Base-by-base conservation (phyloP, 2,329 filamentous ascomycete species). In the Colletotrichum tropicale region DNA sequence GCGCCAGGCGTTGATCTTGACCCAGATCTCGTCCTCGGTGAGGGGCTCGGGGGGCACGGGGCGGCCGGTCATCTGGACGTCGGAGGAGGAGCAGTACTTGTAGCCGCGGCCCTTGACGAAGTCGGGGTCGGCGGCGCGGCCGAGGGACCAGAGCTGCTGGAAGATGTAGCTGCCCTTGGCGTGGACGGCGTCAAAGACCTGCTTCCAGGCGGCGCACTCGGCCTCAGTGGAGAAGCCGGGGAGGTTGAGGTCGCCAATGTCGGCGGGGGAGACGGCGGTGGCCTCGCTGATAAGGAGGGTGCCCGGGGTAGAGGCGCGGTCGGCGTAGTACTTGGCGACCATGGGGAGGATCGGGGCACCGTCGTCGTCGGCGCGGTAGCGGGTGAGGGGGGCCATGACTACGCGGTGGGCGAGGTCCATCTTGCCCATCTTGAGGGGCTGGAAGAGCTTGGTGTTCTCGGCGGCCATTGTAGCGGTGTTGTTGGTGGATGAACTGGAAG, bases 331-430 rank as follows among this genome's bases (percentile, higher is more conserved):
- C 66, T 79, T 77, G 32, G 78, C 67, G 58, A 82, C 79, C 38
- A 82, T 78, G 1, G 61, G 52, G 3, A 81, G 76, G 43, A 69
- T 43, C 15, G 83, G 80, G 3, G 80, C 79, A 12, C 83, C 80
- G n/a, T 84, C 77, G 71, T 89, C 83, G 70, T 86, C 84, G 66
- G 85, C 85, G 67, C 89, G 88, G 80, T 86, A 87, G 21, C 90
- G 87, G n/a, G 90, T 92, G 71, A 93, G 82, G 3, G 91, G 91
- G 1, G 91, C 88, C 85, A 93, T 88, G 55, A 86, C 87, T 48
- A 93, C 79, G 5, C 88, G 84, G 77, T 88, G 85, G 72, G 85
- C 79, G 55, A 89, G 80, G 52, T 81, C 75, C 18, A 82, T 68
- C 18, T 82, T 82, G 76, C 88, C 87, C 3, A 88, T 77, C 71